A percentile compares a stretch with the other conserved stretches of the same genome.
Evolutionary conservation across 2,329 filamentous ascomycete genomes (phyloP).

Genomic region (Aureobasidium sp.): DNA sequence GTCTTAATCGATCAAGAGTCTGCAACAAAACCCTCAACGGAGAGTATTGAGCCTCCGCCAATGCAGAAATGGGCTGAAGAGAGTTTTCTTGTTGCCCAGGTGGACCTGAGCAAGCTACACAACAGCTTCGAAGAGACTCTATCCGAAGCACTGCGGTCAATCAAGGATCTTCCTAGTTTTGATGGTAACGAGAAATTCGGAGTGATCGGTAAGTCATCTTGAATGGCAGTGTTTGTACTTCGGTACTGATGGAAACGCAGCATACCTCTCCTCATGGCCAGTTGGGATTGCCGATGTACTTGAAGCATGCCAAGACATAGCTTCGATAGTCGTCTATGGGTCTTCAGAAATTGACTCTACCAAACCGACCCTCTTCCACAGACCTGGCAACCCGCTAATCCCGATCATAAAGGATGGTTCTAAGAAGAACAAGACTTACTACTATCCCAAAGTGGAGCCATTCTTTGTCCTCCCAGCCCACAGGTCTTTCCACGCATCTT

Average conservation of each 20-base stretch:
- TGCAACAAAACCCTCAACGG: constrained; percentile 26
- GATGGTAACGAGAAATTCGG: constrained; percentile 35
- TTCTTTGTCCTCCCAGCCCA: constrained; percentile 47
- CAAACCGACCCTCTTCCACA: constrained; percentile 24
- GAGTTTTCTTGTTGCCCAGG: constrained; percentile 55
- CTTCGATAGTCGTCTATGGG: constrained; percentile 18
- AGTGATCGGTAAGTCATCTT: constrained; percentile 25
- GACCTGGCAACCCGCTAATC: constrained; percentile 21
- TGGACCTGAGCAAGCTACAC: constrained; percentile 31
- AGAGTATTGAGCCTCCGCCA: constrained; percentile 47
- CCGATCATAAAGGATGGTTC: constrained; percentile 12
- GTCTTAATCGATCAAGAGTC: constrained; percentile 36
- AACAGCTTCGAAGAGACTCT: constrained; percentile 19
- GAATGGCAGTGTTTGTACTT: constrained; percentile 13
- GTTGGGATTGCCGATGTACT: constrained; percentile 14
- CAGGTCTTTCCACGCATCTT: constrained; percentile 44
- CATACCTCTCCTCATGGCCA: constrained; percentile 18
- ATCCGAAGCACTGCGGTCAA: constrained; percentile 20
- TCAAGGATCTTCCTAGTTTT: constrained; percentile 25
- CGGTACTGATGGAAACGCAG: constrained; percentile 12
- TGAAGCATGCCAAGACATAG: constrained; percentile 23
- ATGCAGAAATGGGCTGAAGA: constrained; percentile 66
- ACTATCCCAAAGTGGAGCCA: constrained; percentile 41
- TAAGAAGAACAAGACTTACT: constrained; percentile 34
- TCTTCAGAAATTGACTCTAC: constrained; percentile 16